phyloP scores from a whole-genome alignment of 2,329 filamentous ascomycete species.

The Pseudogymnoascus sp. region DNA sequence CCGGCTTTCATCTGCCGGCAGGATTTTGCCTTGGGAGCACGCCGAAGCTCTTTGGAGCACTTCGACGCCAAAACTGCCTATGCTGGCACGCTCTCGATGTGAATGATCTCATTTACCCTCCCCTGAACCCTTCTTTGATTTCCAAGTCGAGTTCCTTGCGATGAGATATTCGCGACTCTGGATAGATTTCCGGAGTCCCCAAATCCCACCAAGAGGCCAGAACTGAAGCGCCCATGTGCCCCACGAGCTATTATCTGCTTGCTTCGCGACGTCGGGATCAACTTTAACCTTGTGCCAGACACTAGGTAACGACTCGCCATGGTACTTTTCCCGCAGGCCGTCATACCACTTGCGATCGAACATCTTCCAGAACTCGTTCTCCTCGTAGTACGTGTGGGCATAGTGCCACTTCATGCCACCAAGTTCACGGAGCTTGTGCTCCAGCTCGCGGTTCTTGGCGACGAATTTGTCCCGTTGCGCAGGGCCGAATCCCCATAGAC shows the following conservation, averaged over 20 bases:
- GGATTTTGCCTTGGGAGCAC: background rate
- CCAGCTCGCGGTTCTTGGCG: conserved; percentile 59
- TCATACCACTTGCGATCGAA: conserved; percentile 57
- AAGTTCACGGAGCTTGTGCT: conserved; percentile 58
- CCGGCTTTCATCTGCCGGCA: background rate
- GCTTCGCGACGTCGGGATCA: conserved; percentile 37
- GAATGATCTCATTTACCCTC: background rate
- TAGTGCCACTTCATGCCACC: conserved; percentile 83
- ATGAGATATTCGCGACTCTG: conserved; percentile 34
- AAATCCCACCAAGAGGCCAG: conserved; percentile 50
- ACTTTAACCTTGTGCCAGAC: conserved; percentile 65
- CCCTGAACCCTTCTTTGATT: conserved; percentile 4
- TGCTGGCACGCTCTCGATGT: background rate
- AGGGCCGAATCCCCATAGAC: conserved; percentile 74
- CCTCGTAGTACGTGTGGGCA: conserved; percentile 75
- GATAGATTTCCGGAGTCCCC: conserved; percentile 52
- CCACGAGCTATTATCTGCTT: conserved; percentile 32
- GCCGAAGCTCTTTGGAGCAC: background rate
- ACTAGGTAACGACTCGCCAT: conserved; percentile 51
- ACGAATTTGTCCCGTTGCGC: conserved; percentile 50
- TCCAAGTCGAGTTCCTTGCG: conserved; percentile 22
- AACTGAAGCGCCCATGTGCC: conserved; percentile 30
- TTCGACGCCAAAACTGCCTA: background rate
- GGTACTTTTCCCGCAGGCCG: conserved; percentile 51
- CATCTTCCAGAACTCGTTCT: conserved; percentile 59